A percentile compares a stretch with the other conserved stretches of the same genome.
These are phyloP conservation scores for Gliomastix tumulicola DNA, from an alignment of 2,329 filamentous ascomycete species.

Conservation along the genomic window DNA sequence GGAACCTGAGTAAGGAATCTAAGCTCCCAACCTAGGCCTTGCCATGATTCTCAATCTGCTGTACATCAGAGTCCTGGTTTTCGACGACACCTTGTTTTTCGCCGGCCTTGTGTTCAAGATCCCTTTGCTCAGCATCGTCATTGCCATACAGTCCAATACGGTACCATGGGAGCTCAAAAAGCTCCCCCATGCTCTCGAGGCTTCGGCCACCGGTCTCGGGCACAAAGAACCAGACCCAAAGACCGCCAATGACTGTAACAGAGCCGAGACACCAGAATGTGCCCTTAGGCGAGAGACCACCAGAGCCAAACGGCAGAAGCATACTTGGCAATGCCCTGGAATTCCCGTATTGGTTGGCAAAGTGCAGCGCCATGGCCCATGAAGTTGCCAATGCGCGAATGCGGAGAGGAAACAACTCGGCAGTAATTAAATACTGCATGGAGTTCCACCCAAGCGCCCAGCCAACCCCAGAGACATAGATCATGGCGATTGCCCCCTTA, in stretches of 20 bases:
- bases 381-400: conserved; percentile 65
- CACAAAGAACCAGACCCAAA: conserved; percentile 67
- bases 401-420: conserved; percentile 69
- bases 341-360: conserved; percentile 74
- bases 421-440: conserved; percentile 73
- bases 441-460: conserved; percentile 70
- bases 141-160: conserved; percentile 58
- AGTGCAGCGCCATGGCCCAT: conserved; percentile 71
- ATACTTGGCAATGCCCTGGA: conserved; percentile 68
- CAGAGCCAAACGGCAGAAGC: conserved; percentile 44
- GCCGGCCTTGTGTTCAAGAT: too few species aligned
- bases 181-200: conserved; percentile 62
- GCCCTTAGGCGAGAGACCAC: conserved; percentile 50
- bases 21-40: too few species aligned
- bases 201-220: conserved; percentile 64
- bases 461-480: conserved; percentile 61
- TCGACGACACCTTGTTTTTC: too few species aligned
- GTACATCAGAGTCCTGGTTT: too few species aligned
- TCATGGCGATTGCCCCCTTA: conserved; percentile 64
- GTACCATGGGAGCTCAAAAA: conserved; percentile 70
- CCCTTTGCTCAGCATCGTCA: conserved; percentile 39
- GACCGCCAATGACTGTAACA: conserved; percentile 59
- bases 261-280: conserved; percentile 73
- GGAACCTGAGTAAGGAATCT: too few species aligned
- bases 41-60: too few species aligned